Percentiles rank a stretch among this genome's conserved stretches.
These are phyloP conservation scores for Sporisorium exsertum DNA, from an alignment of 1,284 basidiomycete genomes.

Conservation along the genomic window DNA sequence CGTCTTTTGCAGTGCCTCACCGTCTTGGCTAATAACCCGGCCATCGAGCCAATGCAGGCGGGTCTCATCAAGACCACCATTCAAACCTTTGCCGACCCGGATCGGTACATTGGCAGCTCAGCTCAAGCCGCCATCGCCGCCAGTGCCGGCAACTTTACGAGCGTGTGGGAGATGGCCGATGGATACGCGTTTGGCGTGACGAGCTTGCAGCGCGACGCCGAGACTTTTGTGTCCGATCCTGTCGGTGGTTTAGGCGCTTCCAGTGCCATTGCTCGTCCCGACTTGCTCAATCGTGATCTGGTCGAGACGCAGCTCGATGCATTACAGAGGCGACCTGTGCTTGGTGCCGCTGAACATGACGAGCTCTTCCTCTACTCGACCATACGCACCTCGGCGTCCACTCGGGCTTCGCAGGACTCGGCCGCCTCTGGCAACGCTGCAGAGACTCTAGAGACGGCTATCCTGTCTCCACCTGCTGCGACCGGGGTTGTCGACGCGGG, in stretches of 20 bases:
- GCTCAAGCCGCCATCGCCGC: conserved; percentile 93
- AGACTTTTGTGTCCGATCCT: conserved; percentile 51
- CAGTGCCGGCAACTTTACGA: conserved; percentile 84
- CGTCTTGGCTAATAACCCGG: conserved; percentile 80
- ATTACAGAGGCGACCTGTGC: conserved; percentile 81
- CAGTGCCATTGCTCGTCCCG: conserved; percentile 55
- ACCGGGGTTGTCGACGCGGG: conserved; percentile 90
- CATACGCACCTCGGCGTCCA: conserved; percentile 3
- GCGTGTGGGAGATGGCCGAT: conserved; percentile 87
- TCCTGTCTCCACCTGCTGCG: conserved; percentile 80
- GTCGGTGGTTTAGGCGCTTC: conserved; percentile 35
- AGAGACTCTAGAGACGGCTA: conserved; percentile 72
- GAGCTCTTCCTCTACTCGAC: conserved; percentile 78
- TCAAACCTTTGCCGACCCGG: conserved; percentile 85
- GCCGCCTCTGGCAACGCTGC: conserved; percentile 21
- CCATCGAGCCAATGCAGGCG: conserved; percentile 82
- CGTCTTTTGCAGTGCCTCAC: conserved; percentile 91
- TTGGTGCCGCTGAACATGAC: conserved; percentile 88
- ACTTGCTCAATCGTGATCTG: conserved; percentile 80
- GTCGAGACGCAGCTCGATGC: conserved; percentile 81
- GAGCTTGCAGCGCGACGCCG: conserved; percentile 73
- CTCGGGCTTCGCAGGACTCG: not conserved
- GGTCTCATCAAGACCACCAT: conserved; percentile 85
- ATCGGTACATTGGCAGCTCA: conserved; percentile 77
- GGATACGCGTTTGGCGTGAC: conserved; percentile 94